Percentiles rank a stretch among this genome's conserved stretches.
Evolutionary conservation across 345 rosid genomes (phyloP).

Genomic region (Populus deltoides): DNA sequence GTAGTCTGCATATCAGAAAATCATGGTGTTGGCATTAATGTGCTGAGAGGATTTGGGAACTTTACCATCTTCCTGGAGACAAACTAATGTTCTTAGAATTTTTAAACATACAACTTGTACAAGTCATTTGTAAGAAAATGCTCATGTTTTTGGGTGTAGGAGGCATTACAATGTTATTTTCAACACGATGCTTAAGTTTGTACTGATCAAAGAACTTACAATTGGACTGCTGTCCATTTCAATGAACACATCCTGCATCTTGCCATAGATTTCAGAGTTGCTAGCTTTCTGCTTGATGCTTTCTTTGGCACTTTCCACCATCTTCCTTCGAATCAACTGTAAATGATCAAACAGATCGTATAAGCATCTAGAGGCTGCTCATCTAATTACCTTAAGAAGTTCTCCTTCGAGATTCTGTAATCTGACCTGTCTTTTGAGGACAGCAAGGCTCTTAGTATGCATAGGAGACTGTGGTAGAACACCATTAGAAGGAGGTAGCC

Average conservation of each 20-base stretch:
- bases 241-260: slow-evolving; percentile 67
- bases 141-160: not conserved
- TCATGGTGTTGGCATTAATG: not conserved
- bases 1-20: slow-evolving; percentile 29
- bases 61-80: not conserved
- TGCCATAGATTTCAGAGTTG: slow-evolving; percentile 57
- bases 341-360: not conserved
- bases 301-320: slow-evolving; percentile 72
- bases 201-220: slow-evolving; percentile 37
- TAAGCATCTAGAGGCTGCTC: slow-evolving; percentile 6
- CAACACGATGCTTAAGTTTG: not conserved
- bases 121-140: not conserved
- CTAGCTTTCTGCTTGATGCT: slow-evolving; percentile 59
- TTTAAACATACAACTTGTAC: not conserved
- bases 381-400: not conserved
- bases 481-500: slow-evolving; percentile 83
- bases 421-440: slow-evolving; percentile 63
- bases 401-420: not conserved
- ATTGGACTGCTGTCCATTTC: slow-evolving; percentile 51
- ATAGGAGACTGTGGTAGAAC: slow-evolving; percentile 95
- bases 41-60: not conserved
- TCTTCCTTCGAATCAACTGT: slow-evolving; percentile 62
- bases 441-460: slow-evolving; percentile 89
- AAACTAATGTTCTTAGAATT: not conserved
- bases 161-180: not conserved